Base-by-base conservation (phyloP, 768 basidiomycete species). In the Hysterangium stoloniferum region DNA sequence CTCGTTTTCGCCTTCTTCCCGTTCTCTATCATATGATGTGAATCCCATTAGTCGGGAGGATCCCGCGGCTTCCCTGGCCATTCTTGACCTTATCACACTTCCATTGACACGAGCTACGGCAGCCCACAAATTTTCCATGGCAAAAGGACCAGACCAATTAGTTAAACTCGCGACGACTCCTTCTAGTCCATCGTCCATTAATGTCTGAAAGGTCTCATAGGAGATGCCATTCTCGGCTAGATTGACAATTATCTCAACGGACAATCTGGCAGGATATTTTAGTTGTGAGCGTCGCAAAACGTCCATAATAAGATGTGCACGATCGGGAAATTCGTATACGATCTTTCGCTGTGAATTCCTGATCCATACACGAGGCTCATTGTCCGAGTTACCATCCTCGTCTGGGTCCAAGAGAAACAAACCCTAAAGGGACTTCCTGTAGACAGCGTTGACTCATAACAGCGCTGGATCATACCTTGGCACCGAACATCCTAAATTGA, bases 341-440 rank as follows among this genome's bases (percentile, higher is more conserved):
- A 84, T 81, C 49, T 84, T 84, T n/a, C 66, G 70, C 32, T 84
- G 82, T 0, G 81, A 83, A 0, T 66, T 59, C 0, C 82, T 73
- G 6, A 82, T 78, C 79, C 80, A 84, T 8, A 84, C 80, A 43
- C 66, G 71, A 0, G 74, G 74, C 12, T 61, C 66, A 0, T 58
- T 56, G 33, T 70, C 71, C 12, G 59, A 4, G 17, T 59, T 61
- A 4, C 56, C 58, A 45, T 80, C 71, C 1, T 42, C 57, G 1
- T 53, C 52, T 5, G 77, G 79, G 52, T 82, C 75, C 1, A 81
- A 61, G 0, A 76, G 63, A 74, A 79, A 81, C 36, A 83, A 62
- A 19, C 53, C 49, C 49, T 51, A 19, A 28, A 38, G 33, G 5
- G 15, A 13, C 25, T 11, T 24, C 12, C 17, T 8, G 8, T 38